phyloP scores from a whole-genome alignment of 1,284 basidiomycete species.

The Coriolopsis trogii region DNA sequence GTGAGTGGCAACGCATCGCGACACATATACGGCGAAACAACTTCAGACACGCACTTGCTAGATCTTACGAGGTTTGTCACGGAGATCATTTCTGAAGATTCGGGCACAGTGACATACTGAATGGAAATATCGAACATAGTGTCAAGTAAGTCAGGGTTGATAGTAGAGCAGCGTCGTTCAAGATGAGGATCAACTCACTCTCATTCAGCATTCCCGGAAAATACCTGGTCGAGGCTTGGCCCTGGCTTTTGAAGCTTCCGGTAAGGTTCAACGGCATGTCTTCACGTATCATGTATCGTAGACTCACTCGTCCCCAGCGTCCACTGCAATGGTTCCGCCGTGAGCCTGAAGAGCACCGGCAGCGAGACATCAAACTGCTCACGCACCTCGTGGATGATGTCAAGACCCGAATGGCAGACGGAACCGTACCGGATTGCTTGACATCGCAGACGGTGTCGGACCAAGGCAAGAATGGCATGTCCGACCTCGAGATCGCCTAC shows the following conservation, averaged over 20 bases:
- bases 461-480: conserved; percentile 44
- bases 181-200: too few relatives aligned
- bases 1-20: conserved; percentile 30
- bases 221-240: conserved; percentile 53
- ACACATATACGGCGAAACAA: neutral
- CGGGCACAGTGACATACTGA: too few relatives aligned
- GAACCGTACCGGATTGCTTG: conserved; percentile 46
- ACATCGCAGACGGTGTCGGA: conserved; percentile 44
- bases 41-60: conserved; percentile 9
- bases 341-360: conserved; percentile 42
- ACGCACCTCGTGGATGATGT: conserved; percentile 49
- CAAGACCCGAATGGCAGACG: conserved; percentile 44
- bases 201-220: conserved; percentile 51
- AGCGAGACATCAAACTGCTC: conserved; percentile 46
- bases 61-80: conserved; percentile 41
- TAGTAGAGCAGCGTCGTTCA: too few relatives aligned
- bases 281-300: neutral
- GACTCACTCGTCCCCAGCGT: conserved; percentile 19
- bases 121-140: too few relatives aligned
- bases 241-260: conserved; percentile 51
- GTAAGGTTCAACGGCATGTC: conserved; percentile 17
- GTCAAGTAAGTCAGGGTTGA: conserved; percentile 41
- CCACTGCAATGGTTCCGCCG: conserved; percentile 48
- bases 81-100: neutral
- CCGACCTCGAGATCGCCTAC: conserved; percentile 50